phyloP scores from a whole-genome alignment of 768 basidiomycete genomes.

The Russula olivacea region DNA sequence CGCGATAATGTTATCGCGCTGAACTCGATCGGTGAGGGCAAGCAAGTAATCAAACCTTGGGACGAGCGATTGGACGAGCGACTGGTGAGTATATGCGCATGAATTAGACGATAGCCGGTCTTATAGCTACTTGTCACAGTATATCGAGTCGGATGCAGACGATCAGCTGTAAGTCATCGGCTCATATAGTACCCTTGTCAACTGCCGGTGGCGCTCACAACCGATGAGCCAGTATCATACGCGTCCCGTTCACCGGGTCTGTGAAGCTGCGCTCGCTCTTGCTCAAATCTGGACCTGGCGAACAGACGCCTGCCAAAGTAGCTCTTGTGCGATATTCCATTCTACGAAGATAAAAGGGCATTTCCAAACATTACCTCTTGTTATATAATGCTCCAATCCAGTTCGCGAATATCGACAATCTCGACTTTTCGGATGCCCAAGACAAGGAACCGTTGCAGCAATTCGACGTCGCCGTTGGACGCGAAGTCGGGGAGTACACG shows the following conservation, averaged over 20 bases:
- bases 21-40: slow-evolving; percentile 51
- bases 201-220: background rate
- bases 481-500: slow-evolving; percentile 80
- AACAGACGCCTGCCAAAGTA: slow-evolving; percentile 70
- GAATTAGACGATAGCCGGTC: background rate
- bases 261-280: slow-evolving; percentile 80
- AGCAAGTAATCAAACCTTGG: slow-evolving; percentile 82
- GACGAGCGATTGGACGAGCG: slow-evolving; percentile 65
- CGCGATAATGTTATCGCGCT: slow-evolving; percentile 73
- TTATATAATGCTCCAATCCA: slow-evolving; percentile 31
- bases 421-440: slow-evolving; percentile 75
- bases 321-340: slow-evolving; percentile 46
- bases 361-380: background rate
- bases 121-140: slow-evolving; percentile 40
- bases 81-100: slow-evolving; percentile 41
- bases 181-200: background rate
- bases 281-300: slow-evolving; percentile 76
- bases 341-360: background rate
- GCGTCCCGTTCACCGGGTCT: slow-evolving; percentile 81
- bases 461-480: slow-evolving; percentile 59
- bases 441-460: slow-evolving; percentile 65
- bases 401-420: slow-evolving; percentile 70
- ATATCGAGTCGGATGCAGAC: slow-evolving; percentile 83
- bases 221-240: slow-evolving; percentile 54
- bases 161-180: slow-evolving; percentile 64